A percentile compares a stretch with the other conserved stretches of the same genome.
phyloP scores from a whole-genome alignment of 805 yeast genomes.

The Lachancea nothofagi region DNA sequence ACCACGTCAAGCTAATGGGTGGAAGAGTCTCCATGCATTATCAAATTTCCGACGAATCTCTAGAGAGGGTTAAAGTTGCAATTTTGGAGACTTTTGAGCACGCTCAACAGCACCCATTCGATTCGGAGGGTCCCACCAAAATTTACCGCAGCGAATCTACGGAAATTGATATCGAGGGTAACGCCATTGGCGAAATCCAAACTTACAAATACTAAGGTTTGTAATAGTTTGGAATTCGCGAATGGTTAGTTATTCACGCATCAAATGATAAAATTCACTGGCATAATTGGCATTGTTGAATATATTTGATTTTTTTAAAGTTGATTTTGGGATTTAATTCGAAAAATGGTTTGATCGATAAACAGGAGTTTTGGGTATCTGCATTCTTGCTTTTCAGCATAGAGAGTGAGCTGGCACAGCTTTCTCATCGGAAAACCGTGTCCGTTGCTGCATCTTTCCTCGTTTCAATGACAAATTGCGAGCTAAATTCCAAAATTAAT shows the following conservation, averaged over 20 bases:
- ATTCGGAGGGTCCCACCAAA: conserved; percentile 43
- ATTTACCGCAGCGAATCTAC: conserved; percentile 39
- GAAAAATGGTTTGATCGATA: neutral
- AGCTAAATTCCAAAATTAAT: conserved; percentile 3
- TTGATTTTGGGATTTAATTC: conserved; percentile 2
- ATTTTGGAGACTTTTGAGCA: conserved; percentile 51
- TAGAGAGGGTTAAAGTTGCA: conserved; percentile 53
- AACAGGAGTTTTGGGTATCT: conserved; percentile 1
- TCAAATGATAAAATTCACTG: neutral
- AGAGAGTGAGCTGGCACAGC: too few species aligned
- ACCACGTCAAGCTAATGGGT: conserved; percentile 61
- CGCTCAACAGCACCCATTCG: conserved; percentile 49
- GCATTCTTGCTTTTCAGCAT: too few species aligned
- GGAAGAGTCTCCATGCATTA: conserved; percentile 78
- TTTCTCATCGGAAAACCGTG: too few species aligned
- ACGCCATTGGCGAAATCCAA: conserved; percentile 29
- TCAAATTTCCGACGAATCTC: conserved; percentile 50
- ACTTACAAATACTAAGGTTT: conserved; percentile 28
- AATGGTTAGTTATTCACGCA: neutral
- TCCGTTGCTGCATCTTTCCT: too few species aligned
- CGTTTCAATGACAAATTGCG: neutral
- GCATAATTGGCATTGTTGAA: conserved; percentile 11
- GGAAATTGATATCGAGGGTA: conserved; percentile 32
- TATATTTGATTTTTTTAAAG: conserved; percentile 5
- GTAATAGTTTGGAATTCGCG: neutral